Evolutionary conservation across 164 flowering plant genomes (phyloP), one percentile per base, ranked within the genome.

Genomic region (Nelumbo lutea): DNA sequence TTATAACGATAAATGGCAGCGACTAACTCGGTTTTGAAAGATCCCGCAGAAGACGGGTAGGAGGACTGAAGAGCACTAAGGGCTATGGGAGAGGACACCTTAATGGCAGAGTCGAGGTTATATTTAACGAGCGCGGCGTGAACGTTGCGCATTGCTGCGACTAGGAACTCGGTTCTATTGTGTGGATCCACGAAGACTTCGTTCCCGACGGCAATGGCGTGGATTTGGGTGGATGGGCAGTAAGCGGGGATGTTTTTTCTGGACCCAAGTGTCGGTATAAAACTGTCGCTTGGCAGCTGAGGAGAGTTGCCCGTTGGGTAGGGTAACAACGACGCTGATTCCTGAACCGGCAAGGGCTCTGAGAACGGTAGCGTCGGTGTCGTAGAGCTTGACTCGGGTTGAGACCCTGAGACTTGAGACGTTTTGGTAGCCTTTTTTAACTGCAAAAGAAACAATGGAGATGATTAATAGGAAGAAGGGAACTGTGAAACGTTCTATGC

Each of bases 301-400:
- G 70, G 80, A 60, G 78, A 95, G 91, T 2, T 66, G 81, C 79
- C 92, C 96, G 78, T 95, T 95, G 43, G 97, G 97, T 6, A 95
- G 75, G 1, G 86, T 86, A 13, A 95, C 92, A 61, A 78, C 79
- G 73, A 90, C 85, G 61, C 68, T 66, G 68, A 95, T 87, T 64
- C 69, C 77, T 43, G 27, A 27, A 27, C 27, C 27, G 27, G 27
- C 27, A 27, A 27, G 27, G 27, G 27, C 27, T 27, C 27, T 68
- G 67, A 95, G 86, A 6, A 92, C 96, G 44, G 80, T 6, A 92
- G 81, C 79, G 92, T 95, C 4, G 27, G 27, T 27, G 27, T 27
- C 27, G 27, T 27, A 27, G 27, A 27, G 27, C 27, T 27, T 27
- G 27, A 85, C 87, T n/a, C 79, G 72, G 72, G 72, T 74, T 57